These are phyloP conservation scores for Geopyxis carbonaria DNA, from an alignment of 495 filamentous ascomycete genomes.

Conservation along the genomic window DNA sequence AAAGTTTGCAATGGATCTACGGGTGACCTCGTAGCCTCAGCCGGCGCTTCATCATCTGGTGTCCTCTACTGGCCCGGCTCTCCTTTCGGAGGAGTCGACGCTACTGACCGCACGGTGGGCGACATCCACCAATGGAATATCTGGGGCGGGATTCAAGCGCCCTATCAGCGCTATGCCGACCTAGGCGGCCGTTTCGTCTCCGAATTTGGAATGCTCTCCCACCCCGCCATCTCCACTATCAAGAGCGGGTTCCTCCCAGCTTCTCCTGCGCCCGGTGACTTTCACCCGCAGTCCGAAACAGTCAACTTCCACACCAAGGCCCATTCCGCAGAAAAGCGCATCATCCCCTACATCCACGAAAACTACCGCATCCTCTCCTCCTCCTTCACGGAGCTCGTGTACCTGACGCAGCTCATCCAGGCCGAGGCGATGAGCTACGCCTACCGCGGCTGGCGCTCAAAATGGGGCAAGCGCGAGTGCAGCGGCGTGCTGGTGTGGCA, in stretches of 20 bases:
- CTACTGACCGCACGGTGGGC: conserved; percentile 43
- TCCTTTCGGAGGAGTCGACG: conserved; percentile 49
- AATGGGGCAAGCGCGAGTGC: conserved; percentile 43
- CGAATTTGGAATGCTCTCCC: conserved; percentile 58
- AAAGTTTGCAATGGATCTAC: conserved; percentile 14
- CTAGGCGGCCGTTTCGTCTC: conserved; percentile 50
- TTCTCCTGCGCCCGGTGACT: conserved; percentile 38
- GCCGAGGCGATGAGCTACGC: conserved; percentile 50
- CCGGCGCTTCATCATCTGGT: neutral
- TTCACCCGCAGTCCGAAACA: conserved; percentile 45
- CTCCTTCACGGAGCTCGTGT: conserved; percentile 24
- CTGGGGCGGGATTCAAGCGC: conserved; percentile 27
- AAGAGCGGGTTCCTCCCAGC: conserved; percentile 15
- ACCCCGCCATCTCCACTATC: conserved; percentile 31
- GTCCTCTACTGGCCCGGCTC: conserved; percentile 44
- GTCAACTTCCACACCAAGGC: conserved; percentile 59
- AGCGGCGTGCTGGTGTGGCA: conserved; percentile 84
- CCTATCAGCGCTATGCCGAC: conserved; percentile 49
- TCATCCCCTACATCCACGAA: conserved; percentile 45
- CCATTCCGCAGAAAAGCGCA: conserved; percentile 43
- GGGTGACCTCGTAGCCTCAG: neutral
- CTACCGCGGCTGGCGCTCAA: conserved; percentile 47
- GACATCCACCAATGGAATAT: conserved; percentile 61
- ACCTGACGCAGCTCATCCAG: conserved; percentile 51
- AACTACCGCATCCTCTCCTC: conserved; percentile 31